These are phyloP conservation scores for Scytalidium sp. DNA, from an alignment of 2,329 filamentous ascomycete genomes.

Conservation along the genomic window DNA sequence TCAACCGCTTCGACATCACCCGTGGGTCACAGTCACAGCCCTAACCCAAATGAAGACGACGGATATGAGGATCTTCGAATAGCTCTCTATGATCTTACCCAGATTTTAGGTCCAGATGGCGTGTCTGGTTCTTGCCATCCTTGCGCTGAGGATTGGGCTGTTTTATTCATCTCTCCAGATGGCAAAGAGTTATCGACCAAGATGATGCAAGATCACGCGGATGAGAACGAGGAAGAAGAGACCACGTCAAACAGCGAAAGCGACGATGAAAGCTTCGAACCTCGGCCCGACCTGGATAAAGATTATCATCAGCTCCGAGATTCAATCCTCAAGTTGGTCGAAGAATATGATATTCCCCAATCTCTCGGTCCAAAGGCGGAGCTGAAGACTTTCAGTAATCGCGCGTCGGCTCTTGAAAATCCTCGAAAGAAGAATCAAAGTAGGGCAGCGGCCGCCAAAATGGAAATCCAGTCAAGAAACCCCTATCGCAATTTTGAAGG, in stretches of 20 bases:
- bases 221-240: conserved; percentile 64
- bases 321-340: conserved; percentile 75
- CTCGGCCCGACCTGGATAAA: conserved; percentile 65
- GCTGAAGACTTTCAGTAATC: conserved; percentile 67
- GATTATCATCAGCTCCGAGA: conserved; percentile 80
- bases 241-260: conserved; percentile 58
- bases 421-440: conserved; percentile 58
- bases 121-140: conserved; percentile 71
- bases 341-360: conserved; percentile 78
- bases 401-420: conserved; percentile 48
- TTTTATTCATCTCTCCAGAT: conserved; percentile 74
- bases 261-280: conserved; percentile 53
- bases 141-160: conserved; percentile 78
- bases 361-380: conserved; percentile 57
- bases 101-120: conserved; percentile 60
- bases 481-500: conserved; percentile 43
- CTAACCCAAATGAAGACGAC: conserved; percentile 59
- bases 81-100: conserved; percentile 69
- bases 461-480: conserved; percentile 53
- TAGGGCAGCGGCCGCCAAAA: conserved; percentile 35
- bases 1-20: conserved; percentile 44
- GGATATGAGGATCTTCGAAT: conserved; percentile 58
- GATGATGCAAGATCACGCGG: conserved; percentile 69
- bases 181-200: conserved; percentile 67
- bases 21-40: conserved; percentile 41